phyloP scores from a whole-genome alignment of 495 filamentous ascomycete species.

The Penicillium mononematosum region DNA sequence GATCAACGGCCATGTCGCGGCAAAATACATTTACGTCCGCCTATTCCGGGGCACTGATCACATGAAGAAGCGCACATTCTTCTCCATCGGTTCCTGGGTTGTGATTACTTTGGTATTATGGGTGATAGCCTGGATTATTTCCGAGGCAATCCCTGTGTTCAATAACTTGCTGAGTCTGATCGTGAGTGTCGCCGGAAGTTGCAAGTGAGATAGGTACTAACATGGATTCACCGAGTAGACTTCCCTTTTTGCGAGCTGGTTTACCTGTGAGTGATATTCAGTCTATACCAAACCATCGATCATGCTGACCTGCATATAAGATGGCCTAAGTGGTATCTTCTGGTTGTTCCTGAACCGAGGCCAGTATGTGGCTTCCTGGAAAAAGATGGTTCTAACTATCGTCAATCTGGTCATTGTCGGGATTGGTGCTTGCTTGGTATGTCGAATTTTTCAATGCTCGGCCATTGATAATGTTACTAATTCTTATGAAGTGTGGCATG shows the following conservation, averaged over 20 bases:
- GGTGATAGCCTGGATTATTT: slow-evolving; percentile 68
- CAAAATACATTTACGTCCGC: slow-evolving; percentile 66
- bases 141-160: slow-evolving; percentile 71
- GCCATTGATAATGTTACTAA: not conserved
- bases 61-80: slow-evolving; percentile 58
- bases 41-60: slow-evolving; percentile 56
- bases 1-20: slow-evolving; percentile 64
- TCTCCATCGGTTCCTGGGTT: slow-evolving; percentile 54
- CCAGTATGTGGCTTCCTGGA: slow-evolving; percentile 17
- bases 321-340: slow-evolving; percentile 38
- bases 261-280: slow-evolving; percentile 44
- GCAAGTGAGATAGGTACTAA: not conserved
- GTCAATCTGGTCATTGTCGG: slow-evolving; percentile 33
- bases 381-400: slow-evolving; percentile 33
- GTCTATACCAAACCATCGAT: not conserved
- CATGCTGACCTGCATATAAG: slow-evolving; percentile 7
- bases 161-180: slow-evolving; percentile 59
- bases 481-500: slow-evolving; percentile 22
- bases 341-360: slow-evolving; percentile 43
- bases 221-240: slow-evolving; percentile 19
- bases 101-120: slow-evolving; percentile 57
- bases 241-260: slow-evolving; percentile 42
- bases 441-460: not conserved
- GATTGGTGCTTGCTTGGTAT: slow-evolving; percentile 31
- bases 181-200: slow-evolving; percentile 18